A percentile compares a stretch with the other conserved stretches of the same genome.
Conservation (phyloP, 805 yeast genomes). For the Ogataea polymorpha region DNA sequence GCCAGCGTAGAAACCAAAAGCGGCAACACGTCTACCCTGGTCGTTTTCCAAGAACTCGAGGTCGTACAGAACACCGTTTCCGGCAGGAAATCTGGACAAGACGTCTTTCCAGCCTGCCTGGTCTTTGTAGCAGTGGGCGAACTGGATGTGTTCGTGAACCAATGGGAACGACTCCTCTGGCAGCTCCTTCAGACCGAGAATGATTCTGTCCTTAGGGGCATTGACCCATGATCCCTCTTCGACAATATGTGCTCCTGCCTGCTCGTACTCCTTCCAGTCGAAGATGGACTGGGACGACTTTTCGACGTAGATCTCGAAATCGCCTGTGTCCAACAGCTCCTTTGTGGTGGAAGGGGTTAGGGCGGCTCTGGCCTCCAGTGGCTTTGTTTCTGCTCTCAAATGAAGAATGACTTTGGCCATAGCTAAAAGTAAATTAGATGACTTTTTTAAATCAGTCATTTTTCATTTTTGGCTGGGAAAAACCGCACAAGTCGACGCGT, state of each 20-base stretch:
- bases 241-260: conserved; percentile 82
- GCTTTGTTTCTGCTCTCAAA: conserved; percentile 95
- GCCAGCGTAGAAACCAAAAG: conserved; percentile 99
- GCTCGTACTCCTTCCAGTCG: conserved; percentile 66
- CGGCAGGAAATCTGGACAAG: conserved; percentile 81
- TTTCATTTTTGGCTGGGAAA: conserved; percentile 2
- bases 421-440: neutral
- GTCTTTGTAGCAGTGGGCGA: conserved; percentile 97
- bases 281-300: conserved; percentile 83
- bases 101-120: conserved; percentile 98
- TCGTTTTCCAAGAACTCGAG: conserved; percentile 92
- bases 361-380: conserved; percentile 96
- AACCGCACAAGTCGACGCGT: conserved; percentile 3
- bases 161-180: conserved; percentile 93
- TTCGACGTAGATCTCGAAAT: conserved; percentile 82
- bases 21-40: conserved; percentile 97
- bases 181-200: conserved; percentile 91
- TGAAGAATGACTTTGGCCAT: conserved; percentile 60
- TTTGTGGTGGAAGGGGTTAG: conserved; percentile 90
- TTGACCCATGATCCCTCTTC: conserved; percentile 90
- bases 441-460: conserved; percentile 5
- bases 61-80: conserved; percentile 88
- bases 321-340: conserved; percentile 76
- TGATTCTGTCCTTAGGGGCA: conserved; percentile 88
- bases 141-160: conserved; percentile 93